phyloP scores from a whole-genome alignment of 2,329 filamentous ascomycete genomes.

The Neurospora crassa region DNA sequence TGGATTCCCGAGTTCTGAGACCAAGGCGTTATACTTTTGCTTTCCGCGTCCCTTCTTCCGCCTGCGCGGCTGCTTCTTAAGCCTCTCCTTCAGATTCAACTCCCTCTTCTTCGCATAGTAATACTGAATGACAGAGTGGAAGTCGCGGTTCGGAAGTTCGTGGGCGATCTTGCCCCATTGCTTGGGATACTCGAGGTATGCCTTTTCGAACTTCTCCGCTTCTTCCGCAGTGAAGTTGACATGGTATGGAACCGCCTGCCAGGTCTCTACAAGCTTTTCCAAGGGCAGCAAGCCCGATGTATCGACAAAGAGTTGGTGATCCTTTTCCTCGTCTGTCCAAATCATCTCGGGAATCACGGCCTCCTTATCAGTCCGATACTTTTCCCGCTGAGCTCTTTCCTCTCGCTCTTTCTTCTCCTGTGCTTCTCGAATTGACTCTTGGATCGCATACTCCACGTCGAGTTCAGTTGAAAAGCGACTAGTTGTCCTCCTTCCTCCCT shows the following conservation, averaged over 20 bases:
- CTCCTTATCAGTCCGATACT: conserved; percentile 67
- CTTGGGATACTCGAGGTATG: conserved; percentile 68
- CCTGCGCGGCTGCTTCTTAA: conserved; percentile 53
- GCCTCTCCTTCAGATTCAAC: conserved; percentile 66
- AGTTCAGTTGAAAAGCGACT: conserved; percentile 61
- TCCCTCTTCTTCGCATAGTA: conserved; percentile 75
- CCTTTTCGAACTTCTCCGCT: conserved; percentile 59
- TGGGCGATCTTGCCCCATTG: conserved; percentile 74
- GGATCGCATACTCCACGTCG: conserved; percentile 61
- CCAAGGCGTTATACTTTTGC: conserved; percentile 52
- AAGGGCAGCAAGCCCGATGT: conserved; percentile 54
- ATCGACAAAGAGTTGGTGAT: conserved; percentile 52
- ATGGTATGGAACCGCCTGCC: conserved; percentile 61
- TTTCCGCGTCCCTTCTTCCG: conserved; percentile 50
- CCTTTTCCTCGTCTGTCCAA: conserved; percentile 50
- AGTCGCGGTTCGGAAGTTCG: conserved; percentile 56
- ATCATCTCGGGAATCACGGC: conserved; percentile 64
- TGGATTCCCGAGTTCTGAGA: conserved; percentile 54
- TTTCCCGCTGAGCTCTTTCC: conserved; percentile 52
- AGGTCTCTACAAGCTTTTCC: conserved; percentile 57
- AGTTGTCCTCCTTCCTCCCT: conserved; percentile 38
- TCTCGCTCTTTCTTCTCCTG: conserved; percentile 62
- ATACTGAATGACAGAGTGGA: conserved; percentile 74
- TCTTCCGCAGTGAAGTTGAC: conserved; percentile 70
- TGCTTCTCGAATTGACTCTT: conserved; percentile 62